Conservation (phyloP, 768 basidiomycete species). For the Pleurotus ostreatus region DNA sequence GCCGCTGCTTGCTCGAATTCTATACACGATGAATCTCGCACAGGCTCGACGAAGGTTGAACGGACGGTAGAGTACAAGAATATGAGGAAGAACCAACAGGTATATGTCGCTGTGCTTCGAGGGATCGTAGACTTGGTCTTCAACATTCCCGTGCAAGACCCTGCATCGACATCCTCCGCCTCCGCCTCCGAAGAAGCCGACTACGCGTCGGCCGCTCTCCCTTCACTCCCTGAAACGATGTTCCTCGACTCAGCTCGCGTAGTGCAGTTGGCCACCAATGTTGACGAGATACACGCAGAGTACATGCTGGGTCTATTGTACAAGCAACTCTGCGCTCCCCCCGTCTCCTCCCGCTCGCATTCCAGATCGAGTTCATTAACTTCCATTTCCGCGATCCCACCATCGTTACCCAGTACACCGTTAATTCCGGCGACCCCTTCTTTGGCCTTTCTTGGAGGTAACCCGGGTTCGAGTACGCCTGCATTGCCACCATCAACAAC, state of each 20-base stretch:
- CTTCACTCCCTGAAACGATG: slow-evolving; percentile 69
- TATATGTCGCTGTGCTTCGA: slow-evolving; percentile 52
- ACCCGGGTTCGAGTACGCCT: slow-evolving; percentile 4
- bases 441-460: slow-evolving; percentile 8
- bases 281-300: slow-evolving; percentile 66
- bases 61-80: slow-evolving; percentile 37
- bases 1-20: neutral
- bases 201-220: slow-evolving; percentile 26
- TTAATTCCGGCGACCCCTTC: slow-evolving; percentile 15
- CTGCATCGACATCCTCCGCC: slow-evolving; percentile 24
- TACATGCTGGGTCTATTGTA: slow-evolving; percentile 82
- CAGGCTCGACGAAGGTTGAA: slow-evolving; percentile 26
- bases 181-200: slow-evolving; percentile 26
- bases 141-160: slow-evolving; percentile 35
- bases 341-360: slow-evolving; percentile 19
- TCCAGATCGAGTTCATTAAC: neutral
- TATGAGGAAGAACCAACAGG: slow-evolving; percentile 49
- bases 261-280: slow-evolving; percentile 61
- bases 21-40: too few relatives aligned
- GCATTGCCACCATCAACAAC: too few relatives aligned
- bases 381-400: neutral
- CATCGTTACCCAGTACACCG: neutral
- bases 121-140: slow-evolving; percentile 68
- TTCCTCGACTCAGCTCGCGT: slow-evolving; percentile 78
- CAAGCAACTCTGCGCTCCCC: slow-evolving; percentile 64